A percentile compares a stretch with the other conserved stretches of the same genome.
Evolutionary conservation across 441 rosid species (phyloP).

Genomic region (Arabidopsis hybrid): DNA sequence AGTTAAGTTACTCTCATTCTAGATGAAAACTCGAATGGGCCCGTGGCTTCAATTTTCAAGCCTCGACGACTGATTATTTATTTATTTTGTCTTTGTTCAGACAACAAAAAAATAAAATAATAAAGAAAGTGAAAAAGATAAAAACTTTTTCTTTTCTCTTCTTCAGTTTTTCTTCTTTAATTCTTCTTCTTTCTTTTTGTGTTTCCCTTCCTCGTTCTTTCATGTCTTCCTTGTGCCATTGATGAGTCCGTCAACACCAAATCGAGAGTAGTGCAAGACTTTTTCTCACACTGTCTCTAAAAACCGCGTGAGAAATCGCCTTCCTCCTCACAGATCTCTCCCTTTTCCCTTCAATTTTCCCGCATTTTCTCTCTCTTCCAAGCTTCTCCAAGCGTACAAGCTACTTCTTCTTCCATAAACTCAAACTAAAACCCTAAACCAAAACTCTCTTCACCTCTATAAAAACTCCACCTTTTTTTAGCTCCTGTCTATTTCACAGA

Average conservation of each 20-base stretch:
- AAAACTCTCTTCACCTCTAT: slow-evolving; percentile 16
- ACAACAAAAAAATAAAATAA: neutral
- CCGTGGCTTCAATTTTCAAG: slow-evolving; percentile 31
- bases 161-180: neutral
- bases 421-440: slow-evolving; percentile 22
- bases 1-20: neutral
- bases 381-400: slow-evolving; percentile 41
- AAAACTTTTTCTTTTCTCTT: neutral
- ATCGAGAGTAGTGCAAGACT: slow-evolving; percentile 30
- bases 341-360: neutral
- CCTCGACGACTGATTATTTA: neutral
- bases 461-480: neutral
- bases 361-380: slow-evolving; percentile 19
- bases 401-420: slow-evolving; percentile 30
- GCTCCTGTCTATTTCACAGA: neutral
- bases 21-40: slow-evolving; percentile 1
- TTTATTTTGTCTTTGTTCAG: slow-evolving; percentile 17
- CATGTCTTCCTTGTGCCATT: slow-evolving; percentile 12
- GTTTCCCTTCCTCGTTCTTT: neutral
- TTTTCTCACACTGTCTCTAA: slow-evolving; percentile 35
- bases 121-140: neutral
- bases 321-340: slow-evolving; percentile 39
- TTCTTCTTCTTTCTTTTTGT: neutral
- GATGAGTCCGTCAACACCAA: slow-evolving; percentile 37
- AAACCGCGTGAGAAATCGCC: slow-evolving; percentile 41